Base-by-base conservation (phyloP, 306 rosid species). In the Psophocarpus tetragonolobus region DNA sequence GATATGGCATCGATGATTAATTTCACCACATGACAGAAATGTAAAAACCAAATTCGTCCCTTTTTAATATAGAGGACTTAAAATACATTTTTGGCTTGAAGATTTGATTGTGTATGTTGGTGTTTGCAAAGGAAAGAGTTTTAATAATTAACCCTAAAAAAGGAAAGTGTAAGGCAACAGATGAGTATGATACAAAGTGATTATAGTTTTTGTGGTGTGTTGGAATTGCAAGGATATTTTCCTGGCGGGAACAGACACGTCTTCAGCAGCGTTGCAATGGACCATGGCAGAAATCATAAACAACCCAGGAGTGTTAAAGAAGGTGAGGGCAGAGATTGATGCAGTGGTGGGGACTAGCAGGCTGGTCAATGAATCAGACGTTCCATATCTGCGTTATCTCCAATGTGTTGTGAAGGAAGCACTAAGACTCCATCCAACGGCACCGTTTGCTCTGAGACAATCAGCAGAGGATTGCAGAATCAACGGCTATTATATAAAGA, bases 181-280 rank as follows among this genome's bases (percentile, higher is more conserved):
- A 7, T 2, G 12, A 4, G 27, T 20, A 18, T 13, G 5, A 11
- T 47, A 6, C 6, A n/a, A 53, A 53, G 44, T 74, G 61, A 74
- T 14, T 6, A 21, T 12, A 3, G 15, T 12, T 27, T 71, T 13
- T 71, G 11, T 38, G 26, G 3, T 38, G 8, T 72, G 45, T 58
- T 75, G 47, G 15, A 67, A 87, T 58, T 75, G 47, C 20, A 67
- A 87, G 90, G 90, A 87, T 57, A 80, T 87, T 27, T 73, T 84
- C 2, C 75, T 87, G 0, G 90, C 88, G 5, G 88, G 90, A 64
- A 82, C 88, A 23, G 87, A 84, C 58, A 87, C 90, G 0, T 68
- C 84, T 14, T 81, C 88, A 2, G 83, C 78, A 30, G 82, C 78
- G 26, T 53, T 64, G 36, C 83, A 87, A 61, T 87, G 88, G 87